Conservation (phyloP, 805 yeast genomes). For the Sugiyamaella valdiviana region DNA sequence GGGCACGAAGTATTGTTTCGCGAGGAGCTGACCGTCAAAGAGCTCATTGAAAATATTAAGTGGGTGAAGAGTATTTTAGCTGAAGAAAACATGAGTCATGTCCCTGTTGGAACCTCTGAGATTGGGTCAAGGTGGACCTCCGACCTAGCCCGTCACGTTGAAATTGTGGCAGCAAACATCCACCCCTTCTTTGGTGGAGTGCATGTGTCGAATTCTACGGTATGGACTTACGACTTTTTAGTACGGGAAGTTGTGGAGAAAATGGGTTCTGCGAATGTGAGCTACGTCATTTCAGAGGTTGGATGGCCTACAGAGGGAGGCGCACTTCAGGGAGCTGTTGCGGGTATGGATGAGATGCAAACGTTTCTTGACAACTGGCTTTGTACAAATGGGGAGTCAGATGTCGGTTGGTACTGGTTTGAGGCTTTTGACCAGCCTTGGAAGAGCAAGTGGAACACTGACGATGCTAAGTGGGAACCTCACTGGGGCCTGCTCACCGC, state of each 20-base stretch:
- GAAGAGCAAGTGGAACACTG: slow-evolving; percentile 49
- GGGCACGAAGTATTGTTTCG: slow-evolving; percentile 62
- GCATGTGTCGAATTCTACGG: slow-evolving; percentile 39
- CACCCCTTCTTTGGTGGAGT: slow-evolving; percentile 68
- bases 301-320: slow-evolving; percentile 75
- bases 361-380: slow-evolving; percentile 47
- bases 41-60: slow-evolving; percentile 39
- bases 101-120: slow-evolving; percentile 62
- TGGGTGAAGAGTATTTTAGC: slow-evolving; percentile 37
- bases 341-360: slow-evolving; percentile 42
- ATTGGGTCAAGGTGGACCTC: slow-evolving; percentile 43
- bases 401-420: slow-evolving; percentile 51
- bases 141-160: slow-evolving; percentile 40
- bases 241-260: slow-evolving; percentile 35
- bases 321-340: slow-evolving; percentile 38
- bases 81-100: slow-evolving; percentile 29
- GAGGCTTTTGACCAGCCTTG: slow-evolving; percentile 73
- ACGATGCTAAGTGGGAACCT: slow-evolving; percentile 53
- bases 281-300: slow-evolving; percentile 49
- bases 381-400: slow-evolving; percentile 37
- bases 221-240: slow-evolving; percentile 49
- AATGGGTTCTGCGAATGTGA: slow-evolving; percentile 6
- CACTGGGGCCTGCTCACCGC: slow-evolving; percentile 62
- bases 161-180: slow-evolving; percentile 55
- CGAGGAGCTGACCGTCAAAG: slow-evolving; percentile 38